Conservation (phyloP, 345 rosid genomes). For the Eucalyptus pauciflora region DNA sequence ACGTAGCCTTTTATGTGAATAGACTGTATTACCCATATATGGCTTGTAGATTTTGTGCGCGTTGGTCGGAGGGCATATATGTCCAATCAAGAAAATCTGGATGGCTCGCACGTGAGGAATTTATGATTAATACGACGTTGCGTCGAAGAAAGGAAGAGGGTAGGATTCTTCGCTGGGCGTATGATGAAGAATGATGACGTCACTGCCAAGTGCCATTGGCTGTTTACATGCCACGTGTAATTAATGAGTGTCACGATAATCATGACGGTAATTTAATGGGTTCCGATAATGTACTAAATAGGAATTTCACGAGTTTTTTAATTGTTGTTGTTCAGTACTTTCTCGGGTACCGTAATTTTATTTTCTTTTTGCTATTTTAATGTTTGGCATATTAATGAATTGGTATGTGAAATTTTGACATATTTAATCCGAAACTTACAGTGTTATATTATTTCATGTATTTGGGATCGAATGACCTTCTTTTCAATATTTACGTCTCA, state of each 20-base stretch:
- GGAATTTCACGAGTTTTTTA: background rate
- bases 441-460: background rate
- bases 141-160: background rate
- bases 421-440: background rate
- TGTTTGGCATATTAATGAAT: too few species aligned
- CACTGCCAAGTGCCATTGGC: background rate
- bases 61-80: background rate
- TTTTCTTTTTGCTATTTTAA: background rate
- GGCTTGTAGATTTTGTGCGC: background rate
- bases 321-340: background rate
- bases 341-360: too few species aligned
- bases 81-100: background rate
- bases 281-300: background rate
- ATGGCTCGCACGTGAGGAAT: background rate
- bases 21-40: background rate
- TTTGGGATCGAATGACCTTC: rapidly evolving
- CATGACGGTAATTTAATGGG: background rate
- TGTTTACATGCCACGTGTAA: background rate
- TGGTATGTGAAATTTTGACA: background rate
- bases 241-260: background rate
- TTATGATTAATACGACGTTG: background rate
- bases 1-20: background rate
- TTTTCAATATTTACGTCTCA: background rate
- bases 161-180: too few species aligned
- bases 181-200: background rate